A percentile compares a stretch with the other conserved stretches of the same genome.
Conservation (phyloP, 2,329 filamentous ascomycete genomes). For the Huntiella abstrusa region DNA sequence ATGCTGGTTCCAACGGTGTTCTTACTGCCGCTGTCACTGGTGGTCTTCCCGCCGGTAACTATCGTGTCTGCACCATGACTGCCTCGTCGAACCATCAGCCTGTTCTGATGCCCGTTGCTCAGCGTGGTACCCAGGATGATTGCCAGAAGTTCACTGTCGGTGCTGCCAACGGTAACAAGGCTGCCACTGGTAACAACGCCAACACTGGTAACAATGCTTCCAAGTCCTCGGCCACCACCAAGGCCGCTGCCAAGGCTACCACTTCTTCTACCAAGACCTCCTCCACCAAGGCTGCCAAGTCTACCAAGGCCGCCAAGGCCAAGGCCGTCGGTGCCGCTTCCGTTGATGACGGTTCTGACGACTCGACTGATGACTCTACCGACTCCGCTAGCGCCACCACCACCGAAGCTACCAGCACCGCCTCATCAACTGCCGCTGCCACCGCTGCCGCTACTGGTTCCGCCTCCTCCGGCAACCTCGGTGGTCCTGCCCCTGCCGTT, state of each 20-base stretch:
- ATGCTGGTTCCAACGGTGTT: slow-evolving; percentile 33
- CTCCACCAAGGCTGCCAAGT: slow-evolving; percentile 6
- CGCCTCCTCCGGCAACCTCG: slow-evolving; percentile 13
- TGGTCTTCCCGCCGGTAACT: slow-evolving; percentile 42
- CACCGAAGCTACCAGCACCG: background rate
- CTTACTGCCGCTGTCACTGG: slow-evolving; percentile 34
- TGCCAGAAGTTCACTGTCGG: slow-evolving; percentile 41
- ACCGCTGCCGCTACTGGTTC: slow-evolving; percentile 6
- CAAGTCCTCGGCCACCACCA: slow-evolving; percentile 9
- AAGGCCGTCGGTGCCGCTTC: slow-evolving; percentile 10
- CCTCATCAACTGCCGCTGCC: slow-evolving; percentile 1
- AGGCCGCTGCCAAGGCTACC: slow-evolving; percentile 12
- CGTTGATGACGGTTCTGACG: slow-evolving; percentile 16
- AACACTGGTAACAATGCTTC: slow-evolving; percentile 13
- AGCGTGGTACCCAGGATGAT: slow-evolving; percentile 48
- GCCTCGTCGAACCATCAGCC: slow-evolving; percentile 47
- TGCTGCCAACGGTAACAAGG: slow-evolving; percentile 14
- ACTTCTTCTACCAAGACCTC: background rate
- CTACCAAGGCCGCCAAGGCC: slow-evolving; percentile 10
- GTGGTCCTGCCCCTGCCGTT: slow-evolving; percentile 28
- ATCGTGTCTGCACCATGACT: slow-evolving; percentile 46
- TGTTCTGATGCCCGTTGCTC: slow-evolving; percentile 46
- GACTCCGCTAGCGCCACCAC: background rate
- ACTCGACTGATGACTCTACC: slow-evolving; percentile 22
- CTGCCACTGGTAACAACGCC: slow-evolving; percentile 10